Percentiles rank a stretch among this genome's conserved stretches.
These are phyloP conservation scores for Tulasnella calospora DNA, from an alignment of 768 basidiomycete genomes.

Conservation along the genomic window DNA sequence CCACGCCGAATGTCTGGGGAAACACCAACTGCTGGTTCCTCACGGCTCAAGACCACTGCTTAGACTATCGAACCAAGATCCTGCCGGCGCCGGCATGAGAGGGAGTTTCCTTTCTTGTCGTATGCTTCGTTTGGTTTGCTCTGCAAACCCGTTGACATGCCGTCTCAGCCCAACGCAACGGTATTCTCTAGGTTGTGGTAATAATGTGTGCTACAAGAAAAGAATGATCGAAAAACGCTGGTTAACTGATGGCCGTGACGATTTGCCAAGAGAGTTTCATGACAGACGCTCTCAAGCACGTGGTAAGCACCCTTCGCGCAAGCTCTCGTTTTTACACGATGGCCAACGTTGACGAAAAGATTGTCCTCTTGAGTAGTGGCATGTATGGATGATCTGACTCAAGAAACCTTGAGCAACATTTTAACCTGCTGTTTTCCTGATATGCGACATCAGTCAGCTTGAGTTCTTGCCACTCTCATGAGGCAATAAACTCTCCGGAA, in stretches of 20 bases:
- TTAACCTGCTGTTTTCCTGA: background rate
- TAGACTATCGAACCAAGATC: background rate
- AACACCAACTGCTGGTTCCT: background rate
- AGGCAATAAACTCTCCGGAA: background rate
- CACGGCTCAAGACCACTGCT: no score
- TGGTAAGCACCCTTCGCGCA: no score
- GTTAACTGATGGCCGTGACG: background rate
- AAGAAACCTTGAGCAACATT: background rate
- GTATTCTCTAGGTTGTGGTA: conserved; percentile 3
- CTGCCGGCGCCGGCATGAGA: conserved; percentile 12
- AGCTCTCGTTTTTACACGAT: no score
- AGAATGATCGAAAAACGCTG: background rate
- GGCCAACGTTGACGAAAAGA: background rate
- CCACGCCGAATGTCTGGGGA: no score
- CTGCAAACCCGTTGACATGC: background rate
- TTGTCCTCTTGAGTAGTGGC: background rate
- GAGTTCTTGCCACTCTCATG: no score
- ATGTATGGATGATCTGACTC: conserved; percentile 7
- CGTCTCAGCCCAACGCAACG: background rate
- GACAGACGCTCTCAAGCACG: background rate
- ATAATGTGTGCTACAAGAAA: background rate
- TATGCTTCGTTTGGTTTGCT: background rate
- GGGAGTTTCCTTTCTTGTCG: background rate
- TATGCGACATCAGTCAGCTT: background rate
- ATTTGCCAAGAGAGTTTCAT: background rate